Evolutionary conservation across 129 eudicot species (phyloP).

Genomic region (Calendula officinalis): DNA sequence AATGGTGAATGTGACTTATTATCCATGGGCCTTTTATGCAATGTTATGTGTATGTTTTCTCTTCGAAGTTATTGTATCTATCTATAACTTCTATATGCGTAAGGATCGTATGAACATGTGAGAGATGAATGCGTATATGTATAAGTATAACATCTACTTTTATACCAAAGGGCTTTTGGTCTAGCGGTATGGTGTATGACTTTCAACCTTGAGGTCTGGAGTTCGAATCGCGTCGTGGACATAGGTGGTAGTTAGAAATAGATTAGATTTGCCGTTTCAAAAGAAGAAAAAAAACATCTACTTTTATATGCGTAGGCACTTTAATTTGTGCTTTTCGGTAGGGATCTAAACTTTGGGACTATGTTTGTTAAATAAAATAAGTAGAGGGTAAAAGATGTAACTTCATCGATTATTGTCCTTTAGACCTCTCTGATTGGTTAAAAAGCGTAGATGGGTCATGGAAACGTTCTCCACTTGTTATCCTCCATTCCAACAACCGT

Average conservation of each 20-base stretch:
- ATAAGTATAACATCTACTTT: no score
- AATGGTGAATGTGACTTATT: slow-evolving; percentile 4
- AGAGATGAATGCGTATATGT: no score
- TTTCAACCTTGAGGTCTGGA: no score
- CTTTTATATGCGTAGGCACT: no score
- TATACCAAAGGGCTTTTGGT: no score
- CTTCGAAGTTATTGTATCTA: neutral
- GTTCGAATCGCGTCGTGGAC: no score
- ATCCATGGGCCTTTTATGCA: neutral
- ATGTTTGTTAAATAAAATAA: neutral
- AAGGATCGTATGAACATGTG: no score
- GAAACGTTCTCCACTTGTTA: neutral
- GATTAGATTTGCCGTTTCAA: no score
- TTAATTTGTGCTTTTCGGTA: neutral
- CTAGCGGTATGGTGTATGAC: no score
- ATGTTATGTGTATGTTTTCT: neutral
- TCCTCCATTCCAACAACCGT: slow-evolving; percentile 7
- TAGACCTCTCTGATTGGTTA: slow-evolving; percentile 9
- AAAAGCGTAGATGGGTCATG: slow-evolving; percentile 10
- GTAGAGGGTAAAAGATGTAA: slow-evolving; percentile 4
- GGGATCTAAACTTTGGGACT: neutral
- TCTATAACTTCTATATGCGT: neutral
- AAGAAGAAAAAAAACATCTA: no score
- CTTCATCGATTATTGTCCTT: slow-evolving; percentile 6
- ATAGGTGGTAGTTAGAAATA: no score